Percentiles rank a stretch among this genome's conserved stretches.
These are phyloP conservation scores for Solanum sparsipilum DNA, from an alignment of 257 asterid species.

Conservation along the genomic window DNA sequence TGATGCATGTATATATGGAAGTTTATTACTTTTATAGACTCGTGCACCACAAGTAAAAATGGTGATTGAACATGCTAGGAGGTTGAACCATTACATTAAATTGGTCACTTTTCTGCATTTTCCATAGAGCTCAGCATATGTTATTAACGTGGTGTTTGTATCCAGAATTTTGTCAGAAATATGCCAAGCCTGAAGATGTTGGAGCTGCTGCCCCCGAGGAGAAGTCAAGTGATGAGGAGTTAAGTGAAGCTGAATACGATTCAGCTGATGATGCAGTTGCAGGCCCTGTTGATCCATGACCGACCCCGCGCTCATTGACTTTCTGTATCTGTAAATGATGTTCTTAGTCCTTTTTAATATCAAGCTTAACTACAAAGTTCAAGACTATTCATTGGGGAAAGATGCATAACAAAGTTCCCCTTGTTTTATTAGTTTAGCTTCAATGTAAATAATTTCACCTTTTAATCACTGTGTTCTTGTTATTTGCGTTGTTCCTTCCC, in stretches of 20 bases:
- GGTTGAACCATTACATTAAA: not conserved
- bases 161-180: conserved; percentile 81
- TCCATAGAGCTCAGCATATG: not conserved
- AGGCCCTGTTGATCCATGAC: conserved; percentile 62
- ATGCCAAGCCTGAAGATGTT: conserved; percentile 82
- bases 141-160: not conserved
- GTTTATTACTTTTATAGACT: not conserved
- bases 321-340: conserved; percentile 27
- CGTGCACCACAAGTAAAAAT: not conserved
- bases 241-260: conserved; percentile 64
- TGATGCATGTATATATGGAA: not conserved
- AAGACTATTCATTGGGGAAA: conserved; percentile 34
- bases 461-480: not conserved
- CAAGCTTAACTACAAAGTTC: conserved; percentile 10
- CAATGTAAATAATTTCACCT: conserved; percentile 24
- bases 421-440: conserved; percentile 1
- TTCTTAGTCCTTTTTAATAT: conserved; percentile 9
- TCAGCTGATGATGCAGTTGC: conserved; percentile 63
- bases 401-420: conserved; percentile 15
- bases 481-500: not conserved
- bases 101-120: not conserved
- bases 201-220: conserved; percentile 63
- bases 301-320: conserved; percentile 3
- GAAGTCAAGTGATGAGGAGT: conserved; percentile 70
- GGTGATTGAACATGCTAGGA: not conserved